Base-by-base conservation (phyloP, 306 rosid species). In the Trifolium pratense region DNA sequence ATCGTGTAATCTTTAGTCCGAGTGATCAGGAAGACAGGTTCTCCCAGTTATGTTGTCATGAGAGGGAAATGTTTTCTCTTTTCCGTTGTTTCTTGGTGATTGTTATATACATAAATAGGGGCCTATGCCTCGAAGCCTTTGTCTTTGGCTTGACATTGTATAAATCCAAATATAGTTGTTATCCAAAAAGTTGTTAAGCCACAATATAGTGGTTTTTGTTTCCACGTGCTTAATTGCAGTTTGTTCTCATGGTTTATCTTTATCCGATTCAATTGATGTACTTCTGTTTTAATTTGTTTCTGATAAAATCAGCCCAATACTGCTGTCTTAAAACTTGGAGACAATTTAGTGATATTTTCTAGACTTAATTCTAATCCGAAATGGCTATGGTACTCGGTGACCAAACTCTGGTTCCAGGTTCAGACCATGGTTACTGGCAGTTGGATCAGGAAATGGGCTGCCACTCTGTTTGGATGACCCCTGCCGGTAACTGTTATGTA, bases 61-160 rank as follows among this genome's bases (percentile, higher is more conserved):
- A 45, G 31, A 49, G 75, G 67, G 42, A 23, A 61, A 68, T 15
- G 9, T 68, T 68, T 42, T 43, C 42, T 61, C 4, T 40, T 40
- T 31, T 29, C 7, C 14, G 56, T 39, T 55, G 34, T 20, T 48
- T 57, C 63, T 42, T 63, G 73, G 65, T 69, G 80, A 56, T 67
- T 79, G 83, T 80, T 74, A 60, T 69, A 71, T 64, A 71, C 76
- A 56, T 36, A 76, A 51, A 74, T 75, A 73, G 83, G 86, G 71
- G 68, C 80, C 26, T 65, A 71, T 69, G 66, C 77, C 83, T 62
- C 57, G 61, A 60, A 32, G 84, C 84, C 76, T 34, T 69, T 60
- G 59, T 43, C 25, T 48, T 10, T 17, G 81, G 60, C 80, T 36
- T 64, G 6, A 32, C 57, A 52, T 51, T 82, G 84, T 79, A 74